Percentiles rank a stretch among this genome's conserved stretches.
These are phyloP conservation scores for Hypsizygus ulmarius DNA, from an alignment of 1,284 basidiomycete genomes.

Conservation along the genomic window DNA sequence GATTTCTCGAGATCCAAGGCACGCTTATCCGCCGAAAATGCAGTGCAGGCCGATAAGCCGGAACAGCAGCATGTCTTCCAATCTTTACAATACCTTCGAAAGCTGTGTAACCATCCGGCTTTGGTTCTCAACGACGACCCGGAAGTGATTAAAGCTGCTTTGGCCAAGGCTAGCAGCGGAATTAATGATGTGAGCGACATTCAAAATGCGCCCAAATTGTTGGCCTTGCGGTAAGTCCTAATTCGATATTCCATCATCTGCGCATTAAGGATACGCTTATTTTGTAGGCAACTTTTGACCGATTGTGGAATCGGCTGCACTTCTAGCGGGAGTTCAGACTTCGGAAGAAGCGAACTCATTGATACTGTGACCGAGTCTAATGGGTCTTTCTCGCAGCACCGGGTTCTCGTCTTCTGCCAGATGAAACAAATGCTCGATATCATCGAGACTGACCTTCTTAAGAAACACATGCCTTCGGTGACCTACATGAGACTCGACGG, in stretches of 20 bases:
- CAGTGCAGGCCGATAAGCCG: slow-evolving; percentile 46
- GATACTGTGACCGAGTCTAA: slow-evolving; percentile 56
- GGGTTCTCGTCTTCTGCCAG: slow-evolving; percentile 98
- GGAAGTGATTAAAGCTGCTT: slow-evolving; percentile 60
- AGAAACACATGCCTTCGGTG: slow-evolving; percentile 88
- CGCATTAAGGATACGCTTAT: slow-evolving; percentile 4
- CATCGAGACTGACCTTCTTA: slow-evolving; percentile 94
- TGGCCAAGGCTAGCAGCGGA: slow-evolving; percentile 53
- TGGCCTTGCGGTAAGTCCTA: slow-evolving; percentile 75
- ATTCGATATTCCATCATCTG: slow-evolving; percentile 7
- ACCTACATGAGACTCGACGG: slow-evolving; percentile 99
- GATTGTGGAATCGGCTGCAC: slow-evolving; percentile 95
- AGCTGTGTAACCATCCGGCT: slow-evolving; percentile 96
- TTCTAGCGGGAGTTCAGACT: slow-evolving; percentile 39
- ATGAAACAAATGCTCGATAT: slow-evolving; percentile 99
- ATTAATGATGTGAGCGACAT: slow-evolving; percentile 69
- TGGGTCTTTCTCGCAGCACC: slow-evolving; percentile 85
- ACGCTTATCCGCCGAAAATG: slow-evolving; percentile 61
- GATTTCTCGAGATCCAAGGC: slow-evolving; percentile 86
- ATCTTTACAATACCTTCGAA: slow-evolving; percentile 94
- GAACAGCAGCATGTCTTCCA: slow-evolving; percentile 90
- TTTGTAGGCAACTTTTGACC: slow-evolving; percentile 78
- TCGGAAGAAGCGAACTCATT: slow-evolving; percentile 60
- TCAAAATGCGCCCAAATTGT: slow-evolving; percentile 90
- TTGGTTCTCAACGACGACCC: slow-evolving; percentile 78